These are phyloP conservation scores for Amanita rubescens DNA, from an alignment of 768 basidiomycete species.

Conservation along the genomic window DNA sequence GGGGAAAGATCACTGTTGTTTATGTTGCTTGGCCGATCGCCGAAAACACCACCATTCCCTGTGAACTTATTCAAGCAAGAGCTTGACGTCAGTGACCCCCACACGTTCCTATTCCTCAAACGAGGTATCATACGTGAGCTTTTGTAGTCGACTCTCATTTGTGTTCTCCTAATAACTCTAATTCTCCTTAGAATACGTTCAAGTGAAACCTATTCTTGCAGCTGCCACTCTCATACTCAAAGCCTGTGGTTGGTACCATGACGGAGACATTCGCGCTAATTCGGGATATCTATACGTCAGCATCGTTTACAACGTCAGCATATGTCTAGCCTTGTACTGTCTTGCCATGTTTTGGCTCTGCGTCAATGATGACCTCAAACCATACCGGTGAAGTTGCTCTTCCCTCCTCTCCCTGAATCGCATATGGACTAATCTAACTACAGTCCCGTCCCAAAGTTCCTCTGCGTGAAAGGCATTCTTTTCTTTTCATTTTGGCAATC, in stretches of 20 bases:
- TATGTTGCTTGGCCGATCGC: slow-evolving; percentile 83
- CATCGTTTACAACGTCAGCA: slow-evolving; percentile 77
- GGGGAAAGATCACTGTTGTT: slow-evolving; percentile 93
- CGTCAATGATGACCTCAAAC: slow-evolving; percentile 81
- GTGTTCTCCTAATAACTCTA: not conserved
- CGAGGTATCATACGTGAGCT: slow-evolving; percentile 89
- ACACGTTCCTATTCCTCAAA: slow-evolving; percentile 89
- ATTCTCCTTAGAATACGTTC: slow-evolving; percentile 82
- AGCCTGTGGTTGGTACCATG: slow-evolving; percentile 78
- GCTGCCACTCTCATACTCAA: slow-evolving; percentile 81
- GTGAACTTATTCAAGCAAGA: slow-evolving; percentile 75
- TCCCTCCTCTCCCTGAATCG: not conserved
- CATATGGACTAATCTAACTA: not conserved
- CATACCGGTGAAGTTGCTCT: slow-evolving; percentile 57
- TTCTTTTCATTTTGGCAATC: slow-evolving; percentile 99
- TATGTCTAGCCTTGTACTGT: slow-evolving; percentile 78
- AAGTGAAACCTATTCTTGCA: slow-evolving; percentile 89
- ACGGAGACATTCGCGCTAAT: slow-evolving; percentile 76
- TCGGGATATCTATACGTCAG: slow-evolving; percentile 92
- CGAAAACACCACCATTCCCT: slow-evolving; percentile 84
- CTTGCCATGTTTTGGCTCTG: slow-evolving; percentile 97
- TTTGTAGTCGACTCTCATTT: slow-evolving; percentile 2
- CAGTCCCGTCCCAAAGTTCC: slow-evolving; percentile 92
- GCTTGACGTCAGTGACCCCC: slow-evolving; percentile 91
- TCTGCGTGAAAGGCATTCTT: slow-evolving; percentile 96